Evolutionary conservation across 208 protist species (phyloP), one percentile per base, ranked within the genome.

Genomic region (Trypanosoma cruzi): DNA sequence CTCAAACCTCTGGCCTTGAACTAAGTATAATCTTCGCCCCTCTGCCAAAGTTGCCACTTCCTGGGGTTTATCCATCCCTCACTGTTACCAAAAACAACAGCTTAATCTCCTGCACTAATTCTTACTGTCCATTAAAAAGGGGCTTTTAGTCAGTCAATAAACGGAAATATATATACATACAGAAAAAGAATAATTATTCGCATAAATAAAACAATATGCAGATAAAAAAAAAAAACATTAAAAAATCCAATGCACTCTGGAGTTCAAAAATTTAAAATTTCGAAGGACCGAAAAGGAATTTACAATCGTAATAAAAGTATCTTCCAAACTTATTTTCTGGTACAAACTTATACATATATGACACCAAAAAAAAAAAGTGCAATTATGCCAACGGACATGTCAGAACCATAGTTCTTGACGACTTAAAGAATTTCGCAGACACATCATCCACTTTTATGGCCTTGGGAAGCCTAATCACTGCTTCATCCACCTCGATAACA

Each of bases 1-100:
- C 75, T 97, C 90, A 66, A 98, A 98, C 20, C 75, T 86, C 46
- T 93, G 82, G 6, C 94, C 92, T 4, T 87, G 64, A 26, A 98
- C 82, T 18, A 71, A 80, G 74, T 96, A 98, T 46, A 64, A 92
- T 77, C 67, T 88, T 88, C 61, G 81, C 82, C 28, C 86, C 31
- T 82, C 77, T 18, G 75, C 74, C 34, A 92, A 68, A 46, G 84
- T 84, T 49, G 63, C 68, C 16, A 76, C 37, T 46, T 70, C 31
- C 26, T 70, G 61, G 42, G 90, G 78, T 24, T 76, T 73, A 60
- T 85, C 64, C 82, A 88, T 87, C 13, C 2, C 64, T 66, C 26
- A 22, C 26, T 62, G 37, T 57, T 63, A 57, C 36, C 48, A 54
- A 57, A n/a, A 13, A n/a, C n/a, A 54, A 68, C 29, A 50, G 20